These are phyloP conservation scores for Cyclaneusma minus DNA, from an alignment of 2,329 filamentous ascomycete genomes.

Conservation along the genomic window DNA sequence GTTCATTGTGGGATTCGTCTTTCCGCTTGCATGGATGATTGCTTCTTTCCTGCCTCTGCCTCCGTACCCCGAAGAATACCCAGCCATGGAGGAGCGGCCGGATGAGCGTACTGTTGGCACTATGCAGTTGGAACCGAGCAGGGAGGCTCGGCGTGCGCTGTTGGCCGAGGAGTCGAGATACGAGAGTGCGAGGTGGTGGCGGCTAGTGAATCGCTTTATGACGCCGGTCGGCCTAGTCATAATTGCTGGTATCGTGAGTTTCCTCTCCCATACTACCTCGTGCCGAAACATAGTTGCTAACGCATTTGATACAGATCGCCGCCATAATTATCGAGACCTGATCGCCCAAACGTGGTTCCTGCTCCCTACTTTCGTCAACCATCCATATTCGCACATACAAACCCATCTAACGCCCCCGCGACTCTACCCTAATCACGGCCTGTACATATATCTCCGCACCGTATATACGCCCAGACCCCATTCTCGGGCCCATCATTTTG, in stretches of 20 bases:
- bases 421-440: too few species aligned
- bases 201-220: conserved; percentile 46
- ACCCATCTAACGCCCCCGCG: too few species aligned
- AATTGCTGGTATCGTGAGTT: conserved; percentile 35
- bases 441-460: too few species aligned
- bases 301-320: conserved; percentile 10
- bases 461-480: too few species aligned
- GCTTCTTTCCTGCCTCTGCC: conserved; percentile 62
- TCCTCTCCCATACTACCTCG: conserved; percentile 2
- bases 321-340: too few species aligned
- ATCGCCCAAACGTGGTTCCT: too few species aligned
- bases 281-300: neutral
- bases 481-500: too few species aligned
- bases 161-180: conserved; percentile 18
- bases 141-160: conserved; percentile 11
- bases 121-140: conserved; percentile 19
- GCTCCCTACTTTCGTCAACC: too few species aligned
- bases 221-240: conserved; percentile 37
- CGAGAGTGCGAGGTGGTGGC: conserved; percentile 49
- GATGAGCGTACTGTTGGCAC: too few species aligned
- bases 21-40: conserved; percentile 71
- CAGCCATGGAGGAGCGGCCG: too few species aligned
- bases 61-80: conserved; percentile 36
- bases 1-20: conserved; percentile 64
- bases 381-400: too few species aligned